Evolutionary conservation across 1,284 basidiomycete genomes (phyloP), one percentile per base, ranked within the genome.

Genomic region (Taiwanofungus camphoratus): DNA sequence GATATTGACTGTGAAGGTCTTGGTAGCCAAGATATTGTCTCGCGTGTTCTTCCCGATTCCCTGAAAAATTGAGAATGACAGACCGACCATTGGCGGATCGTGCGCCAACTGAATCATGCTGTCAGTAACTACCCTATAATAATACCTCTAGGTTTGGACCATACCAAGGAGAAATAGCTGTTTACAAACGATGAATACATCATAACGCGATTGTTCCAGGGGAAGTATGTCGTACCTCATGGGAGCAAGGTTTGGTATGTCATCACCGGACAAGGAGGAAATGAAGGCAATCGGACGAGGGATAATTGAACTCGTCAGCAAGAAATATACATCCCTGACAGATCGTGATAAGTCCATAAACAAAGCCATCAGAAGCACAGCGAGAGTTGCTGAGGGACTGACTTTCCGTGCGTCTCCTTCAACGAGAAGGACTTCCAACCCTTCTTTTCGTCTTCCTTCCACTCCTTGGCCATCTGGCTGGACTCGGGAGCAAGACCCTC

Each of bases 221-320:
- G 5, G 29, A 27, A n/a, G 4, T 8, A 15, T 20, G 36, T 23
- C 36, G 13, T 41, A 58, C 56, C 53, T 57, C 55, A 58, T 55
- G 11, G 79, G 79, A 20, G 82, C 76, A 33, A 88, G 72, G 58
- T 87, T 89, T 13, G 68, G 65, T 2, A 67, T 58, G 0, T 80
- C 81, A 41, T 75, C 63, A 0, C 53, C 48, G n/a, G 74, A 73
- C 19, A 82, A 45, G 4, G 82, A 76, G 3, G 84, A 87, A n/a
- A 87, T 73, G 47, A 89, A 77, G 0, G 80, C 85, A 41, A 87
- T 78, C 4, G 86, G 86, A 33, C 87, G 72, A 13, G 85, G 86
- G 32, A 79, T 63, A 36, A 86, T 73, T 2, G 74, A 75, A 27
- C 79, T 79, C n/a, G 79, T 84, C 61, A 87, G 62, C 49, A 87